These are phyloP conservation scores for Phialemoniopsis sp. DNA, from an alignment of 2,329 filamentous ascomycete species.

Conservation along the genomic window DNA sequence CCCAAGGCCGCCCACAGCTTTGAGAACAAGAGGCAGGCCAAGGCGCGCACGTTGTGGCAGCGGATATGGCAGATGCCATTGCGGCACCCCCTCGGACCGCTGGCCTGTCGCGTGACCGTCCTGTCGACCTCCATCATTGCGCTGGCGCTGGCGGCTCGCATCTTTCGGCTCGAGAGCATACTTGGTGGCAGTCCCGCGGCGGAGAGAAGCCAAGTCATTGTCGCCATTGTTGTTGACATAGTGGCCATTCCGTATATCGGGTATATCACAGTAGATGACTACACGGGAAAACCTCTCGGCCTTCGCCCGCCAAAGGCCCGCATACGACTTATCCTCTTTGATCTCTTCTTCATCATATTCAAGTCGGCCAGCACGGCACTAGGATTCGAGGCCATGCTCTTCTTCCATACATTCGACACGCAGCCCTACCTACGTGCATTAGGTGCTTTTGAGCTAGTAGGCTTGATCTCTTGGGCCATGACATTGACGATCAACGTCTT, in stretches of 20 bases:
- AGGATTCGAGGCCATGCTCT: conserved; percentile 30
- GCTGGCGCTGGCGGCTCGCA: conserved; percentile 71
- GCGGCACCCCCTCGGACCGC: conserved; percentile 78
- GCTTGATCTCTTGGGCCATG: conserved; percentile 15
- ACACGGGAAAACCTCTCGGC: conserved; percentile 88
- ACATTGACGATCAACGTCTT: conserved; percentile 17
- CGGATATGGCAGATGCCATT: conserved; percentile 66
- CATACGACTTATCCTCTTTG: conserved; percentile 82
- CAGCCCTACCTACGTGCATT: conserved; percentile 10
- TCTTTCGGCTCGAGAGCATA: conserved; percentile 58
- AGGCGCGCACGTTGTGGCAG: conserved; percentile 32
- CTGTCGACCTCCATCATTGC: conserved; percentile 80
- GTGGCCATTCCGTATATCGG: conserved; percentile 85
- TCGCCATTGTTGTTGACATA: conserved; percentile 85
- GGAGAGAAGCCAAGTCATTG: conserved; percentile 73
- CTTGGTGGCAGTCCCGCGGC: conserved; percentile 28
- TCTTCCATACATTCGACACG: conserved; percentile 7
- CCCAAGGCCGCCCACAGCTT: conserved; percentile 1
- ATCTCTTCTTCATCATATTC: conserved; percentile 96
- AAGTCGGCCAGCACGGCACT: conserved; percentile 89
- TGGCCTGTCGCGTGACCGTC: conserved; percentile 77
- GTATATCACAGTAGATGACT: conserved; percentile 96
- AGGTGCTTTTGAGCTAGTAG: conserved; percentile 15
- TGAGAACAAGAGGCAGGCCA: neutral
- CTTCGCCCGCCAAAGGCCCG: conserved; percentile 81